phyloP scores from a whole-genome alignment of 345 rosid species.

The Ceriops zippeliana region DNA sequence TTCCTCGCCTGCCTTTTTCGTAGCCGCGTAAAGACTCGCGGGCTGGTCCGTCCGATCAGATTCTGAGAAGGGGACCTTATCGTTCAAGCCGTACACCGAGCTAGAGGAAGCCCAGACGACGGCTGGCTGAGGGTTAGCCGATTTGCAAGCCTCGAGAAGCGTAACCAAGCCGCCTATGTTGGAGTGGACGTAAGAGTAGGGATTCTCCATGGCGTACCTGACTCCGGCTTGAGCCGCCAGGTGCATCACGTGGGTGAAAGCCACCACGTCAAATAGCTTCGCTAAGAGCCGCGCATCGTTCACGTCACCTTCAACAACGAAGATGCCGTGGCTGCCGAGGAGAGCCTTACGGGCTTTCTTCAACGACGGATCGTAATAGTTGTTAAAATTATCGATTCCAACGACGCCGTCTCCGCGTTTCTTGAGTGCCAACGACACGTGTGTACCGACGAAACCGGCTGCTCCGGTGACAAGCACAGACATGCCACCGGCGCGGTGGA shows the following conservation, averaged over 20 bases:
- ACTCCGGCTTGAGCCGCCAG: constrained; percentile 92
- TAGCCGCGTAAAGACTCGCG: constrained; percentile 82
- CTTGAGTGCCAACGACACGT: constrained; percentile 55
- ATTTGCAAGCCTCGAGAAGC: constrained; percentile 61
- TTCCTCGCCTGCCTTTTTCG: constrained; percentile 82
- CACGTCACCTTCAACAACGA: constrained; percentile 63
- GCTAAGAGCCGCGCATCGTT: constrained; percentile 55
- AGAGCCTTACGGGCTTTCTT: constrained; percentile 48
- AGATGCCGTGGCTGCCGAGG: constrained; percentile 39
- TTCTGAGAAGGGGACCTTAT: constrained; percentile 65
- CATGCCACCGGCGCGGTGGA: constrained; percentile 39
- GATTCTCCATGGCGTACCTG: constrained; percentile 68
- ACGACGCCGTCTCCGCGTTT: constrained; percentile 82
- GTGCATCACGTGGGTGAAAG: constrained; percentile 84
- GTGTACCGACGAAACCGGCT: constrained; percentile 75
- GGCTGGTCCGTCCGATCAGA: constrained; percentile 70
- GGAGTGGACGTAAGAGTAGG: constrained; percentile 64
- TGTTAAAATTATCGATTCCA: constrained; percentile 70
- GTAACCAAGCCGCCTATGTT: constrained; percentile 70
- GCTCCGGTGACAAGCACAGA: constrained; percentile 82
- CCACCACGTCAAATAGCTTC: constrained; percentile 69
- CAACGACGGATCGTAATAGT: constrained; percentile 69
- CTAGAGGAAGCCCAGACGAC: constrained; percentile 84
- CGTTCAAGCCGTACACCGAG: constrained; percentile 77
- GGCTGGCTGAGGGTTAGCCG: constrained; percentile 77